A percentile compares a stretch with the other conserved stretches of the same genome.
Evolutionary conservation across 2,329 filamentous ascomycete genomes (phyloP).

Genomic region (Diaporthe batatas): DNA sequence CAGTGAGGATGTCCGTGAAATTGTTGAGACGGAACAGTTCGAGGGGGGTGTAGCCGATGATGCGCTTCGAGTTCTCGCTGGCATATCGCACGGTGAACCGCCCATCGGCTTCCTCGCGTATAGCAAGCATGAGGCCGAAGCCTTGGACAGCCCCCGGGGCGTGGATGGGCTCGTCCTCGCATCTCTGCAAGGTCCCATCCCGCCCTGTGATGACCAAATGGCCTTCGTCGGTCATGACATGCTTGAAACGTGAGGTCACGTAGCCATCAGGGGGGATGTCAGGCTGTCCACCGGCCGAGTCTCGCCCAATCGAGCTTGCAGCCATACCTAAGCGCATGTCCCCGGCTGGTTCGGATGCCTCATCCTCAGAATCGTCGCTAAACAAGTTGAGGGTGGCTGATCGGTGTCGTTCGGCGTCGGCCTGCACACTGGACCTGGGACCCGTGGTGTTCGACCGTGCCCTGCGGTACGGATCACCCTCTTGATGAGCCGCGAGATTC

Average conservation of each 20-base stretch:
- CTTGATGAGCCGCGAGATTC: conserved; percentile 40
- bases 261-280: conserved; percentile 51
- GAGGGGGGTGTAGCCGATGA: conserved; percentile 83
- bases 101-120: conserved; percentile 78
- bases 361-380: conserved; percentile 47
- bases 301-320: conserved; percentile 35
- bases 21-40: conserved; percentile 80
- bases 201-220: conserved; percentile 87
- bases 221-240: conserved; percentile 80
- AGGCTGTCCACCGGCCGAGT: background rate
- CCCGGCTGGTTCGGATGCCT: conserved; percentile 46
- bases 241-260: conserved; percentile 81
- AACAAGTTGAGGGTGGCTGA: conserved; percentile 50
- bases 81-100: conserved; percentile 78
- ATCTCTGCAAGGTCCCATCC: conserved; percentile 79
- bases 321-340: conserved; percentile 5
- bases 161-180: conserved; percentile 93
- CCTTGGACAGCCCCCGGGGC: conserved; percentile 85
- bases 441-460: conserved; percentile 55
- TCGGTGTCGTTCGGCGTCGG: conserved; percentile 58
- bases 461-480: conserved; percentile 44
- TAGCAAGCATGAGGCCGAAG: conserved; percentile 82
- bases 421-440: conserved; percentile 60
- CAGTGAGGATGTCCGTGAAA: conserved; percentile 86
- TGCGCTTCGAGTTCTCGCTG: conserved; percentile 82